phyloP scores from a whole-genome alignment of 108 stramenopile species.

The Conticribra guillardii region DNA sequence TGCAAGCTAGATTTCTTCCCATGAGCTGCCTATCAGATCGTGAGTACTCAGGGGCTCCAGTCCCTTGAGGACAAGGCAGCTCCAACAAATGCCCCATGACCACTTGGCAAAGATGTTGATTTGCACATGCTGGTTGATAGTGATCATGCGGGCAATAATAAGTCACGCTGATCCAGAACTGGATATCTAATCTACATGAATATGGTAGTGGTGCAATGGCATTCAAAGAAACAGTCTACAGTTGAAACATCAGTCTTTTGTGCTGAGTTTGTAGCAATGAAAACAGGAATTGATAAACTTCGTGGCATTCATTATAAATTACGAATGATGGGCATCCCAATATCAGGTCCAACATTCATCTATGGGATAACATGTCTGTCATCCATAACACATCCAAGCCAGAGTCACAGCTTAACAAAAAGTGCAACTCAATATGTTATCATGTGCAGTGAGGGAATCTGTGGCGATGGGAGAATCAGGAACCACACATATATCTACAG shows the following conservation, averaged over 20 bases:
- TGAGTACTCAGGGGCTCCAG: too few species aligned
- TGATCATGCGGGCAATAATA: conserved; percentile 38
- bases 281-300: too few species aligned
- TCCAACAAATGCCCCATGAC: conserved; percentile 19
- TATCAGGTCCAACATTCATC: conserved; percentile 27
- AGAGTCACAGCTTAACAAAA: conserved; percentile 57
- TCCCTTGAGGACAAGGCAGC: conserved; percentile 9
- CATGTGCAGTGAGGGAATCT: conserved; percentile 53
- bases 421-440: conserved; percentile 52
- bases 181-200: conserved; percentile 36
- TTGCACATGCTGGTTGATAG: conserved; percentile 23
- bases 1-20: too few species aligned
- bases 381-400: conserved; percentile 36
- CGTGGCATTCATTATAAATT: conserved; percentile 44
- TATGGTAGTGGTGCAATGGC: conserved; percentile 22
- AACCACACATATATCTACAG: conserved; percentile 19
- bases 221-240: conserved; percentile 30
- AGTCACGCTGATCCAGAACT: conserved; percentile 20
- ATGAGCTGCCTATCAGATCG: too few species aligned
- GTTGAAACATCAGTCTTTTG: conserved; percentile 40
- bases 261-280: too few species aligned
- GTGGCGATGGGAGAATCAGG: conserved; percentile 25
- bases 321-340: conserved; percentile 44
- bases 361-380: conserved; percentile 55
- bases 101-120: conserved; percentile 18